These are phyloP conservation scores for Termitomyces sp. DNA, from an alignment of 768 basidiomycete genomes.

Conservation along the genomic window DNA sequence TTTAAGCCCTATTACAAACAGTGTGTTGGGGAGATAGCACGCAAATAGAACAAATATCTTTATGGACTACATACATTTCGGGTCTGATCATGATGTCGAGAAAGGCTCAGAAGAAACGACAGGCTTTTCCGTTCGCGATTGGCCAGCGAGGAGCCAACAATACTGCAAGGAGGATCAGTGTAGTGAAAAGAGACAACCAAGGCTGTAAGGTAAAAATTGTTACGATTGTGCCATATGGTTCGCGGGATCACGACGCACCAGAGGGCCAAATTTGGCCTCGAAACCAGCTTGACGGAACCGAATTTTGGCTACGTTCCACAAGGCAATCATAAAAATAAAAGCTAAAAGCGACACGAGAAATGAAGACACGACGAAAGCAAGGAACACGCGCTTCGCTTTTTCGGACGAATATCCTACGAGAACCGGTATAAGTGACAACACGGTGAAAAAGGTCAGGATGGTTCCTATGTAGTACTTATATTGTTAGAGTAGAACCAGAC, in stretches of 20 bases:
- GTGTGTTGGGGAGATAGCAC: background rate
- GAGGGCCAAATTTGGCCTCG: slow-evolving; percentile 29
- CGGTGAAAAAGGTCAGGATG: slow-evolving; percentile 25
- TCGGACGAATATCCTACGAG: slow-evolving; percentile 14
- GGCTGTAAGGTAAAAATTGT: slow-evolving; percentile 19
- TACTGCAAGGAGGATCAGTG: slow-evolving; percentile 23
- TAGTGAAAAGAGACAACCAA: slow-evolving; percentile 33
- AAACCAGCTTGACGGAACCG: slow-evolving; percentile 30
- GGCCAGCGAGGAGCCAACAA: slow-evolving; percentile 11
- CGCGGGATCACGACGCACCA: slow-evolving; percentile 24
- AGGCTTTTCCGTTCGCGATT: background rate
- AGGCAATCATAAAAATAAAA: slow-evolving; percentile 36
- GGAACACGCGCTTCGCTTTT: slow-evolving; percentile 25
- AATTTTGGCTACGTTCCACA: slow-evolving; percentile 28
- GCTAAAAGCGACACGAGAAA: slow-evolving; percentile 26
- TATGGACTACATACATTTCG: background rate
- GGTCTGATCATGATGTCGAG: background rate
- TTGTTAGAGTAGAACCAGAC: background rate
- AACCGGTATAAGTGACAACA: slow-evolving; percentile 27
- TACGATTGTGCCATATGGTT: background rate
- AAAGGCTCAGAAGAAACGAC: background rate
- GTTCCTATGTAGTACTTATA: slow-evolving; percentile 20
- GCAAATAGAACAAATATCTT: background rate
- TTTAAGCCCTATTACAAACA: background rate
- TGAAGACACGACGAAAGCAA: slow-evolving; percentile 23